These are phyloP conservation scores for Ganoderma resinaceum DNA, from an alignment of 1,284 basidiomycete genomes.

Conservation along the genomic window DNA sequence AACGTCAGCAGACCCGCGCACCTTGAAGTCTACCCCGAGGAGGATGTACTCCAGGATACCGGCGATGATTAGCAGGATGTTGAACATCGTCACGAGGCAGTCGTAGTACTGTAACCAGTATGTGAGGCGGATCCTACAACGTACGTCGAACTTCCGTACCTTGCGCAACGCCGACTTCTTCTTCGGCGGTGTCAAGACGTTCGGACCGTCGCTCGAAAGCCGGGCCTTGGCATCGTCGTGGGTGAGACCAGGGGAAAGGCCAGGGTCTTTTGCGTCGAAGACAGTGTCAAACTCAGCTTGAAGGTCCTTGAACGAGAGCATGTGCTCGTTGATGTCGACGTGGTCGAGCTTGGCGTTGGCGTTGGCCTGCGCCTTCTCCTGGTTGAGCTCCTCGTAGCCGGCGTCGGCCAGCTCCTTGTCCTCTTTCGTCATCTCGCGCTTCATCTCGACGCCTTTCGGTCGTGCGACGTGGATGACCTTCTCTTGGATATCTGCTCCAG, in stretches of 20 bases:
- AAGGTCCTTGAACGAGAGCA: constrained; percentile 50
- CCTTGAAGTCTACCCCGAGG: constrained; percentile 67
- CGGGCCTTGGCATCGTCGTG: constrained; percentile 59
- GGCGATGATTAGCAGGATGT: constrained; percentile 68
- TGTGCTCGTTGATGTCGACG: constrained; percentile 66
- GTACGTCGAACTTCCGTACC: constrained; percentile 44
- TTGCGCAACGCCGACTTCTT: constrained; percentile 70
- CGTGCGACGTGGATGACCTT: constrained; percentile 46
- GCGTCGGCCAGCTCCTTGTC: constrained; percentile 71
- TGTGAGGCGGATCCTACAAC: constrained; percentile 14
- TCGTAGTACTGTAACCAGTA: constrained; percentile 58
- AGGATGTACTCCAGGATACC: constrained; percentile 71
- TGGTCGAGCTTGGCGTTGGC: constrained; percentile 42
- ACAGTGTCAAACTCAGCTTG: constrained; percentile 52
- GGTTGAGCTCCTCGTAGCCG: constrained; percentile 67
- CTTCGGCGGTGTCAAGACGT: constrained; percentile 71
- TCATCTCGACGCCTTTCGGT: constrained; percentile 63
- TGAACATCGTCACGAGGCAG: constrained; percentile 70
- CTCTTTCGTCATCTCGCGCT: constrained; percentile 68
- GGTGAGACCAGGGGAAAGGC: constrained; percentile 57
- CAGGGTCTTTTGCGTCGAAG: constrained; percentile 61
- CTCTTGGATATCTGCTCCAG: constrained; percentile 48
- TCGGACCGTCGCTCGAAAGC: constrained; percentile 61
- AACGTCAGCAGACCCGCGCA: constrained; percentile 32
- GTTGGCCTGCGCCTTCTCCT: constrained; percentile 47